Evolutionary conservation across 106 monocot species (phyloP), one percentile per base, ranked within the genome.

Genomic region (Dendrobium chrysotoxum): DNA sequence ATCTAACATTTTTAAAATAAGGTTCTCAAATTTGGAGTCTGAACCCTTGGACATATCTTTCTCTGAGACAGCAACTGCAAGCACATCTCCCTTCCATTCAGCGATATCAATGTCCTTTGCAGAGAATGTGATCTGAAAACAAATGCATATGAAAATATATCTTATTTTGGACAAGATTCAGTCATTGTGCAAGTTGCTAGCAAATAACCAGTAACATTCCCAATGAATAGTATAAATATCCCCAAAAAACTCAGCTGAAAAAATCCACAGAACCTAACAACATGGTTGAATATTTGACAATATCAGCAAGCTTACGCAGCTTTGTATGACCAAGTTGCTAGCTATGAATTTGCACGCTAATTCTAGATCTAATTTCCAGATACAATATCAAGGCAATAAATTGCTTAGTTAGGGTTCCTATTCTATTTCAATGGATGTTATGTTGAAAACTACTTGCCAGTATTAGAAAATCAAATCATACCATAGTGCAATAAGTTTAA

Each of bases 1-100:
- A 82, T 97, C 96, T 30, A 97, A 81, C 53, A 53, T 85, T 83
- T 86, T 97, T 83, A 97, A 80, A 54, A 90, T 81, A n/a, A 86
- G 41, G 58, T 97, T 94, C 80, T 92, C 88, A 77, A 94, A 97
- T 61, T 94, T 90, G 31, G 96, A 97, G 73, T 92, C 81, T 5
- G 93, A 81, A 76, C 87, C 88, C 84, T 89, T 94, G 1, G 87
- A 82, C 89, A 94, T 82, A 80, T 97, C 96, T 66, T 97, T 92
- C 77, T 97, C 93, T 0, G 92, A 85, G n/a, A 97, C 87, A 5
- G 89, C 96, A 46, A 97, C 83, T 12, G 92, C 90, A 79, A 97
- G 96, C 23, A 97, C 80, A 79, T 97, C 96, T 61, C 96, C 96
- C 75, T 94, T 92, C 96, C 96, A 97, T 80, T 94, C 92, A 35